phyloP scores from a whole-genome alignment of 2,329 filamentous ascomycete genomes.

The Helicocarpus griseus region DNA sequence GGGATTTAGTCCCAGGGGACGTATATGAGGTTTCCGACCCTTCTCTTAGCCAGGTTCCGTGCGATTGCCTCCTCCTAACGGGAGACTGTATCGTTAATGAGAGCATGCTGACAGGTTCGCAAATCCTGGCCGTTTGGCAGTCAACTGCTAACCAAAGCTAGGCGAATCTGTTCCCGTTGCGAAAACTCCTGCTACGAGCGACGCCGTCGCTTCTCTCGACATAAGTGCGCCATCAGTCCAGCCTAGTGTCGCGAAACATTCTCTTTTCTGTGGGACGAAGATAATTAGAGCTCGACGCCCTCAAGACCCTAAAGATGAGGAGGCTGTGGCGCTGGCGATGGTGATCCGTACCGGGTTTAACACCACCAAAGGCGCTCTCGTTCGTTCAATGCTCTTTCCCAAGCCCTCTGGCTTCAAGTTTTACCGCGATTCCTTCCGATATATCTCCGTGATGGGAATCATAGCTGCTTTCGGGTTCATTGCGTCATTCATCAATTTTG shows the following conservation, averaged over 20 bases:
- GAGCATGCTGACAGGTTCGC: conserved; percentile 79
- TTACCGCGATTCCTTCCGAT: conserved; percentile 93
- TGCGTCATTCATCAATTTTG: conserved; percentile 86
- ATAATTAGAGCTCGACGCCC: conserved; percentile 84
- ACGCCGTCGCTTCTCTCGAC: conserved; percentile 66
- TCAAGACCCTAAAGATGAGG: conserved; percentile 73
- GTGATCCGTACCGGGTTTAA: conserved; percentile 93
- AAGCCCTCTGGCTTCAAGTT: conserved; percentile 99
- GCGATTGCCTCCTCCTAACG: conserved; percentile 80
- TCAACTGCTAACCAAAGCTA: conserved; percentile 22
- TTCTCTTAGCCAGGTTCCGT: conserved; percentile 75
- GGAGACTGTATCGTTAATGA: conserved; percentile 98
- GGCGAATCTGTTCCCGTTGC: conserved; percentile 95
- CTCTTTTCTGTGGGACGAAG: conserved; percentile 91
- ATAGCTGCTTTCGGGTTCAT: conserved; percentile 81
- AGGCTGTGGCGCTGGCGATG: conserved; percentile 83
- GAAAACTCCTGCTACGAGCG: conserved; percentile 74
- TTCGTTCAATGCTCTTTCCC: conserved; percentile 96
- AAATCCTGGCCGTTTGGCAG: background rate
- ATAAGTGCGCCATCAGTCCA: conserved; percentile 72
- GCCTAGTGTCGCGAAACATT: conserved; percentile 74
- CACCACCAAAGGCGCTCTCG: conserved; percentile 90
- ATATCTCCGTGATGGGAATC: conserved; percentile 90
- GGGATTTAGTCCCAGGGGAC: conserved; percentile 86
- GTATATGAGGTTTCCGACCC: conserved; percentile 96